Evolutionary conservation across 306 rosid genomes (phyloP), one percentile per base, ranked within the genome.

Genomic region (Betula pendula): DNA sequence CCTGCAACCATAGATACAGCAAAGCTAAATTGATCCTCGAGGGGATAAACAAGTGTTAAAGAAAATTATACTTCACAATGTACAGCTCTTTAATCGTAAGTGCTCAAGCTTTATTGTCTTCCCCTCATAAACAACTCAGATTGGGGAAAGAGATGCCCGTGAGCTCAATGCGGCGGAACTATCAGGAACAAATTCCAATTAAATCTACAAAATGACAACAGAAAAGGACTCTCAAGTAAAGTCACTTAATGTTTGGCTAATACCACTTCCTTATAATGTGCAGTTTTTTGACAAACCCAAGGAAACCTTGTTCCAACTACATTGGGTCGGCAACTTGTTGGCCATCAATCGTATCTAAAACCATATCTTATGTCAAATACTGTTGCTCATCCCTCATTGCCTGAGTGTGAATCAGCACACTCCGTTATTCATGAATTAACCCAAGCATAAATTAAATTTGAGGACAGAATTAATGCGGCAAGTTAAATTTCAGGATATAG

Each of bases 1-100:
- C 97, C 99, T 95, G 88, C 82, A 83, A 74, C 73, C 50, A 35
- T 0, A 9, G 47, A 62, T 4, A 62, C 56, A 50, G 35, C 13
- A 77, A 31, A 73, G 65, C 48, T 38, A 65, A 35, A 65, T 65
- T 65, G 24, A 65, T 10, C 11, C 2, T 6, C 24, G 45, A 38
- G 13, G 43, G 19, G 38, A 65, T 17, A 65, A 65, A 35, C 14
- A 48, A 2, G 63, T 33, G 17, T n/a, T 56, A 24, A n/a, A 56
- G 29, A 56, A 11, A 24, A 56, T 56, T 56, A 38, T 1, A 56
- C 14, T 56, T 56, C 14, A 24, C 29, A 56, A 56, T 11, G 33
- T 20, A 53, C 13, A 53, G 24, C 1, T 6, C 27, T 9, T 33
- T 31, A 63, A 7, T 63, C 9, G 15, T 31, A 38, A 38, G 5